Base-by-base conservation (phyloP, 495 filamentous ascomycete genomes). In the Ascodesmis nigricans region DNA sequence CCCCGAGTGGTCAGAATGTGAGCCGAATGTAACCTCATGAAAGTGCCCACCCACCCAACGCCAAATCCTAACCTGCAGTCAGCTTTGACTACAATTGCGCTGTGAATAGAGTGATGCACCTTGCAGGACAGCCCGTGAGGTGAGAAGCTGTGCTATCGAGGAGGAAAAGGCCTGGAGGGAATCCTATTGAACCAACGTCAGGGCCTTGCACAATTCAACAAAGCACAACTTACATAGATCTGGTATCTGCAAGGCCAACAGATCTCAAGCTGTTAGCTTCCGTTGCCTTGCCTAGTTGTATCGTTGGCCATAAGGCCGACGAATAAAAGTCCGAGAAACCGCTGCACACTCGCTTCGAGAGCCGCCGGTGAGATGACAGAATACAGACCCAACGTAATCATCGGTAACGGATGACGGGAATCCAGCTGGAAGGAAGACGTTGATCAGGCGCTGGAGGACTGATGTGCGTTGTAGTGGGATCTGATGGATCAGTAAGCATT, bases 81-180 rank as follows among this genome's bases (percentile, higher is more conserved):
- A 36, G 24, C 24, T n/a, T n/a, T n/a, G n/a, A n/a, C n/a, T 31
- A 42, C 18, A 31, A 8, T 44, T 41, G 13, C 30, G 13, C 25
- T 11, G 17, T 1, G 4, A 29, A 11, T 32, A 34, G 21, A 35
- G 38, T 33, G 11, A 36, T 40, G 19, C 49, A 65, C 82, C 83
- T 69, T 91, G 69, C 25, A 97, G 65, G 2, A 93, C 80, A 1
- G 87, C 87, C 43, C 87, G 65, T 30, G 77, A 87, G 26, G 80
- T 75, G 21, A 97, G 59, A 5, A 97, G 61, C 2, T 81, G 76
- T 3, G 82, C 80, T 42, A 97, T 91, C 31, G 81, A 87, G 49
- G 78, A 87, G 35, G 78, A 78, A 56, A 97, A 97, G 21, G 87
- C 87, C 57, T 93, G 87, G 4, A 97, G 63, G 0, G 84, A 92